Evolutionary conservation across 768 basidiomycete species (phyloP).

Genomic region (Daedaleopsis nitida): DNA sequence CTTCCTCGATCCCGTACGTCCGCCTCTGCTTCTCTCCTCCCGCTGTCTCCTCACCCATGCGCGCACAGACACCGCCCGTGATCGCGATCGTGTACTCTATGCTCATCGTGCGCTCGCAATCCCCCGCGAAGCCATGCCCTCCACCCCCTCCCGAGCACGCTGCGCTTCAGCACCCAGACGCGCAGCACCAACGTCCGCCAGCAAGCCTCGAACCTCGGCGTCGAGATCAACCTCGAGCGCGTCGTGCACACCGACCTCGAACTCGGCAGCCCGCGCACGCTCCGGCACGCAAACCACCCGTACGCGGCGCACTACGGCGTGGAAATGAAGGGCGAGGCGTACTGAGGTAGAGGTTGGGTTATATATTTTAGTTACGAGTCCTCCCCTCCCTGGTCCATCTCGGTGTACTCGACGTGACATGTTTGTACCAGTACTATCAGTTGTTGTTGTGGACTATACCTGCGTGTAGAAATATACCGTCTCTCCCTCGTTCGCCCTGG

Average conservation of each 20-base stretch:
- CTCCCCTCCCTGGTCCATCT: no score
- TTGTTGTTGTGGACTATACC: no score
- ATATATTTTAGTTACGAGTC: background rate
- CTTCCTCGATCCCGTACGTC: slow-evolving; percentile 8
- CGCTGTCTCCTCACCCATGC: background rate
- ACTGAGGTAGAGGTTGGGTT: background rate
- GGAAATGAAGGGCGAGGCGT: background rate
- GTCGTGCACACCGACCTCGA: slow-evolving; percentile 7
- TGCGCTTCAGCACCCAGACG: slow-evolving; percentile 1
- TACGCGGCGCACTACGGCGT: background rate
- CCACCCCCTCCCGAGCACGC: slow-evolving; percentile 1
- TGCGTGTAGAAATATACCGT: no score
- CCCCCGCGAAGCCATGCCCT: background rate
- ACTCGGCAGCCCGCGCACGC: background rate
- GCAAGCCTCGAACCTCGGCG: background rate
- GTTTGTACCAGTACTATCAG: no score
- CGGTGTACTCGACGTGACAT: no score
- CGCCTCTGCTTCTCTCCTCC: background rate
- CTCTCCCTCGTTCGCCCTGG: no score
- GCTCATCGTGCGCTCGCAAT: slow-evolving; percentile 5
- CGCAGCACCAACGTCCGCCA: background rate
- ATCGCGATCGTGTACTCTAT: slow-evolving; percentile 8
- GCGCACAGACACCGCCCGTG: background rate
- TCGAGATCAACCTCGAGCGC: slow-evolving; percentile 13
- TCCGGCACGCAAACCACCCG: background rate